These are phyloP conservation scores for Bipolaris cookei DNA, from an alignment of 2,329 filamentous ascomycete species.

Conservation along the genomic window DNA sequence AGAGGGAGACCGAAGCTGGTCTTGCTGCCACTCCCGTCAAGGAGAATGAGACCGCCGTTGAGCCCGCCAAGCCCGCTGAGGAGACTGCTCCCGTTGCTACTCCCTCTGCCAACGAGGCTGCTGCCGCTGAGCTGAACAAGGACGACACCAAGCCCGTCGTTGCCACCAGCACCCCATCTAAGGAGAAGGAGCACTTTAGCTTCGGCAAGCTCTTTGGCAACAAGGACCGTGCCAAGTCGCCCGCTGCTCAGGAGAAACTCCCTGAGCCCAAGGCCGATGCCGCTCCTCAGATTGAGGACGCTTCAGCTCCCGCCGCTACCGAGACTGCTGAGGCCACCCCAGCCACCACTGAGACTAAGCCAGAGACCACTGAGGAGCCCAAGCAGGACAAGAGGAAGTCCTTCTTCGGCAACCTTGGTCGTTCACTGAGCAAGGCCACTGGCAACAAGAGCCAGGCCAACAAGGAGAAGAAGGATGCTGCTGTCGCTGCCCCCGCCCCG, in stretches of 20 bases:
- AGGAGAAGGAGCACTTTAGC: slow-evolving; percentile 58
- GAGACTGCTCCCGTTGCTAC: slow-evolving; percentile 46
- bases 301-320: slow-evolving; percentile 8
- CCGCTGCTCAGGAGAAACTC: slow-evolving; percentile 39
- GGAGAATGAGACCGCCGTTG: slow-evolving; percentile 52
- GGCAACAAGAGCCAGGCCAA: slow-evolving; percentile 46
- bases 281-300: slow-evolving; percentile 40
- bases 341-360: slow-evolving; percentile 51
- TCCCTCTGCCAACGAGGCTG: slow-evolving; percentile 43
- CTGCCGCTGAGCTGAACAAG: slow-evolving; percentile 38
- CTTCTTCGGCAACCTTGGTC: slow-evolving; percentile 74
- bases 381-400: slow-evolving; percentile 84
- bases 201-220: slow-evolving; percentile 59
- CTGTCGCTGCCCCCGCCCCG: slow-evolving; percentile 42
- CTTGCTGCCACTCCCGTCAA: slow-evolving; percentile 55
- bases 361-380: slow-evolving; percentile 51
- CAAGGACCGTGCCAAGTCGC: slow-evolving; percentile 59
- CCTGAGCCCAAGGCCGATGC: slow-evolving; percentile 53
- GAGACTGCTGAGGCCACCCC: slow-evolving; percentile 34
- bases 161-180: slow-evolving; percentile 47
- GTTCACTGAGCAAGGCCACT: slow-evolving; percentile 51
- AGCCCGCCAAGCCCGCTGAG: slow-evolving; percentile 43
- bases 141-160: slow-evolving; percentile 43
- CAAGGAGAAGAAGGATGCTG: slow-evolving; percentile 47
- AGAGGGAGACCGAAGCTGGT: slow-evolving; percentile 72